Base-by-base conservation (phyloP, 2,329 filamentous ascomycete genomes). In the Scortechinia acanthostroma region DNA sequence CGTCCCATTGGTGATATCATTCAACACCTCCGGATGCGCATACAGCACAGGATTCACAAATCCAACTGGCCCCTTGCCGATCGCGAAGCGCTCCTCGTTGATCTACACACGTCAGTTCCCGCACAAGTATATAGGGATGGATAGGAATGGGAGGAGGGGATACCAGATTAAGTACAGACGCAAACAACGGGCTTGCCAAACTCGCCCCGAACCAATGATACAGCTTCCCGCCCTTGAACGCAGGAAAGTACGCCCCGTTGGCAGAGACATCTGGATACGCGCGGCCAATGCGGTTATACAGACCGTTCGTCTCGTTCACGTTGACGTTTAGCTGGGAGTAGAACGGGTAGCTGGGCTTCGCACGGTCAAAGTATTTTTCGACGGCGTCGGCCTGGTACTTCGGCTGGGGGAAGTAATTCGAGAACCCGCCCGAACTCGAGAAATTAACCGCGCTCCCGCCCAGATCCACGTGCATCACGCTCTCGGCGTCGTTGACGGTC, bases 241-340 rank as follows among this genome's bases (percentile, higher is more conserved):
- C 43, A 19, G 35, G 35, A 42, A 74, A 76, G 57, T 82, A 76
- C 16, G 70, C 70, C 2, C 75, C 64, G 45, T 80, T 64, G 2
- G 61, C 60, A 4, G 58, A 55, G 3, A 68, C 52, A 47, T 68
- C 64, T 1, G 65, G 64, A 46, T 63, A 65, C 4, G 55, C 64
- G 22, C 65, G 57, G 6, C 63, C 62, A 1, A 49, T 59, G 16
- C 49, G 49, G 46, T 63, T 62, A 52, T 63, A 65, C 22, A 60
- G 55, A 6, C 57, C 54, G 13, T 54, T 52, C 50, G 77, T 56
- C 23, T 66, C 60, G 45, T 47, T 46, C 56, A 61, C 57, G 62
- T 72, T 46, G 20, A 44, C 46, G 22, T 58, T 48, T 4, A 30
- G 42, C 3, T 51, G 47, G 45, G 55, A 52, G 42, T 52, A 57